These are phyloP conservation scores for Candida railenensis DNA, from an alignment of 805 yeast species.

Conservation along the genomic window DNA sequence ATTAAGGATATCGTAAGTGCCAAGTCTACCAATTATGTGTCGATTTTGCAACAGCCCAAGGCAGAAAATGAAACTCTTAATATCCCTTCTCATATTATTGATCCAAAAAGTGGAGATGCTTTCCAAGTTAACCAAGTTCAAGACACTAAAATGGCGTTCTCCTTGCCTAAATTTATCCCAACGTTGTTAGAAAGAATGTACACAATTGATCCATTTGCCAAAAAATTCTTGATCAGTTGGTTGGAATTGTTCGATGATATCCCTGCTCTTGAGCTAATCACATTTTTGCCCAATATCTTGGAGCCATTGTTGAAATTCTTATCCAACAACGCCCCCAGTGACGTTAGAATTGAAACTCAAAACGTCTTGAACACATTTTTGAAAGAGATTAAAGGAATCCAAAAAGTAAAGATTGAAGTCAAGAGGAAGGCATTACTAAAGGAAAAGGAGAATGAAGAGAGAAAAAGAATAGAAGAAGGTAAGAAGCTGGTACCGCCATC, in stretches of 20 bases:
- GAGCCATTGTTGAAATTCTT: conserved; percentile 80
- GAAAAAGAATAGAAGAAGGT: conserved; percentile 11
- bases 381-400: conserved; percentile 76
- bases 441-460: conserved; percentile 17
- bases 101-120: conserved; percentile 53
- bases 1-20: conserved; percentile 95
- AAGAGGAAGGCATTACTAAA: conserved; percentile 23
- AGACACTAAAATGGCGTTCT: conserved; percentile 67
- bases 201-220: conserved; percentile 87
- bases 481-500: background rate
- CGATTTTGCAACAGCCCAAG: conserved; percentile 56
- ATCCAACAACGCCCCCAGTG: conserved; percentile 75
- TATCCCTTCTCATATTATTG: conserved; percentile 44
- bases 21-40: conserved; percentile 84
- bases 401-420: conserved; percentile 60
- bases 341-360: conserved; percentile 83
- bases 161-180: conserved; percentile 85
- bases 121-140: conserved; percentile 60
- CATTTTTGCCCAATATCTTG: conserved; percentile 85
- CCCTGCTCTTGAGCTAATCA: conserved; percentile 84
- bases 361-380: conserved; percentile 71
- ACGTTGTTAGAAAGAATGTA: conserved; percentile 87
- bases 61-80: conserved; percentile 9
- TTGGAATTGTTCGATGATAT: conserved; percentile 86
- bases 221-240: conserved; percentile 93